These are phyloP conservation scores for Monosporascus sp. DNA, from an alignment of 2,329 filamentous ascomycete species.

Conservation along the genomic window DNA sequence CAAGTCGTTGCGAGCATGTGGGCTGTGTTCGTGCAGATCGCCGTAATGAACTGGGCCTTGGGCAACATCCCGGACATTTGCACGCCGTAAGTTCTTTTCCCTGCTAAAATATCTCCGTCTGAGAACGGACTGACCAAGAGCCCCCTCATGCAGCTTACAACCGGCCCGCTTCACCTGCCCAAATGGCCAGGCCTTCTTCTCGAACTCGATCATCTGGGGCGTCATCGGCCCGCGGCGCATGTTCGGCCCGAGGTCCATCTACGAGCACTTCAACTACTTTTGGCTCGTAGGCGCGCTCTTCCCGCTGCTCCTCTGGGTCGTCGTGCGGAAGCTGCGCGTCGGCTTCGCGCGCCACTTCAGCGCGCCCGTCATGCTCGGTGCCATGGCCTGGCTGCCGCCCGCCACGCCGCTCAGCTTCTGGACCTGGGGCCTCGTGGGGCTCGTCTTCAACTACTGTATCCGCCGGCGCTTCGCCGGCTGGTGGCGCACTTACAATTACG, in stretches of 20 bases:
- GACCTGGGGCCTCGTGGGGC: slow-evolving; percentile 51
- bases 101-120: slow-evolving; percentile 16
- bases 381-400: slow-evolving; percentile 48
- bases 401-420: slow-evolving; percentile 57
- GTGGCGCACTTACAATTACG: slow-evolving; percentile 48
- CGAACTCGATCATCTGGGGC: slow-evolving; percentile 51
- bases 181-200: slow-evolving; percentile 41
- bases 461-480: slow-evolving; percentile 48
- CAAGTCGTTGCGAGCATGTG: slow-evolving; percentile 46
- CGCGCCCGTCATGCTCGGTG: slow-evolving; percentile 53
- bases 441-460: slow-evolving; percentile 54
- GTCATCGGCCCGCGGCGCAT: slow-evolving; percentile 51
- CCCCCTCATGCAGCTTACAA: slow-evolving; percentile 29
- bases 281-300: slow-evolving; percentile 46
- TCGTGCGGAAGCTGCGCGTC: slow-evolving; percentile 35
- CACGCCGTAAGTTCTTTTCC: slow-evolving; percentile 16
- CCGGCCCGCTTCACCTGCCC: slow-evolving; percentile 39
- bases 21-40: slow-evolving; percentile 42
- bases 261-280: slow-evolving; percentile 47
- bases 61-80: slow-evolving; percentile 41
- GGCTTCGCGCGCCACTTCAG: slow-evolving; percentile 44
- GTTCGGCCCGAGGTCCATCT: slow-evolving; percentile 47
- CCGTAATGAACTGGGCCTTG: slow-evolving; percentile 43
- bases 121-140: neutral
- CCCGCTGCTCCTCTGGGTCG: slow-evolving; percentile 43